A percentile compares a stretch with the other conserved stretches of the same genome.
Conservation (phyloP, 2,329 filamentous ascomycete genomes). For the Sclerotinia spermophila region DNA sequence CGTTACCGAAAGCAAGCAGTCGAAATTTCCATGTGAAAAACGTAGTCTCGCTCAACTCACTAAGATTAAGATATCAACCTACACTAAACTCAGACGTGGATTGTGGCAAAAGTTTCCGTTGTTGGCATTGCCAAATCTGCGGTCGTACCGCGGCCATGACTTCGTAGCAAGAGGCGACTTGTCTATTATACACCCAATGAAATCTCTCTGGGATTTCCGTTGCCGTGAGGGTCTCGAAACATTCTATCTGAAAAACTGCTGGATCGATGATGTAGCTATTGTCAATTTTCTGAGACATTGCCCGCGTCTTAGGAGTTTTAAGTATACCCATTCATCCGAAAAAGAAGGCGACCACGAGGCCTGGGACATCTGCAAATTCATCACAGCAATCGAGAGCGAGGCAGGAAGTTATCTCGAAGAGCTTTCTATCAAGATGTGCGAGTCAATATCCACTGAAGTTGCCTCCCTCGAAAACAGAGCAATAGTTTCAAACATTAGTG, state of each 20-base stretch:
- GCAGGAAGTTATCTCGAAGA: background rate
- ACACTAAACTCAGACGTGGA: background rate
- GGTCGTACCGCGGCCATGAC: background rate
- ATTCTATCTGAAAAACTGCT: background rate
- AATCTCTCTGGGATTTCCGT: background rate
- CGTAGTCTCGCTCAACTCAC: background rate
- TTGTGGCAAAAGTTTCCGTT: background rate
- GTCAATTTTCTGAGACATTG: constrained; percentile 1
- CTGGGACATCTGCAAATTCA: constrained; percentile 2
- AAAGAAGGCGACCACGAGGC: background rate
- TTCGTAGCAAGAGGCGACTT: background rate
- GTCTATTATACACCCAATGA: background rate
- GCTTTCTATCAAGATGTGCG: background rate
- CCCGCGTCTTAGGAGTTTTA: background rate
- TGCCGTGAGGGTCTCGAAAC: background rate
- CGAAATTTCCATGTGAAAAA: background rate
- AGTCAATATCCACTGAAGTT: background rate
- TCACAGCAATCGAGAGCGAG: background rate
- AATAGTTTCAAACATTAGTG: background rate
- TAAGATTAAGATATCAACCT: background rate
- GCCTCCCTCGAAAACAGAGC: background rate
- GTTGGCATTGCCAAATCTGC: background rate
- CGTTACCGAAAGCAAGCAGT: background rate
- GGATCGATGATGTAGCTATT: background rate
- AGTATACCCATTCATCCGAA: background rate